Percentiles rank a stretch among this genome's conserved stretches.
Conservation (phyloP, 805 yeast genomes). For the Kuraishia capsulata region DNA sequence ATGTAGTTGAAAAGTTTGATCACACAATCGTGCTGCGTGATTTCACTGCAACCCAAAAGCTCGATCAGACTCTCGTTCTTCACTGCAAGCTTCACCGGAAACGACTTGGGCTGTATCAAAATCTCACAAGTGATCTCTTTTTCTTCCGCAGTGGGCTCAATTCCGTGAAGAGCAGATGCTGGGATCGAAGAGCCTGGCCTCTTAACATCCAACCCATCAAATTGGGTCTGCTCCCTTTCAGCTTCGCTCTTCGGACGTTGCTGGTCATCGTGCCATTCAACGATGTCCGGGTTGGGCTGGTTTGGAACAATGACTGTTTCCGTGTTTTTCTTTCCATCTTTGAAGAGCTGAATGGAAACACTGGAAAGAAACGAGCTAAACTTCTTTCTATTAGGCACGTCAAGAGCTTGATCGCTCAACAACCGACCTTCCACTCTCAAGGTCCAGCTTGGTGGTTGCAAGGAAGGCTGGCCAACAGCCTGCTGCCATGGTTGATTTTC, state of each 20-base stretch:
- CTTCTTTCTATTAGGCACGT: constrained; percentile 42
- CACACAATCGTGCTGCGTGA: constrained; percentile 77
- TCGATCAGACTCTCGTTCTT: constrained; percentile 54
- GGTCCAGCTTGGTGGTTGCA: constrained; percentile 60
- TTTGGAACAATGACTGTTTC: constrained; percentile 11
- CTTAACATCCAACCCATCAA: constrained; percentile 86
- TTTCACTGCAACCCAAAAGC: constrained; percentile 67
- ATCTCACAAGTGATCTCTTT: constrained; percentile 59
- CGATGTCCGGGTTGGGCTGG: constrained; percentile 32
- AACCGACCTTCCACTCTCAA: constrained; percentile 82
- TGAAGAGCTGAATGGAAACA: constrained; percentile 65
- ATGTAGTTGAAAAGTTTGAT: constrained; percentile 25
- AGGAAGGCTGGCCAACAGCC: constrained; percentile 7
- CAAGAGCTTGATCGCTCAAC: constrained; percentile 40
- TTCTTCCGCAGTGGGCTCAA: constrained; percentile 13
- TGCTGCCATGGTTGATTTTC: constrained; percentile 88
- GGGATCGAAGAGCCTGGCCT: constrained; percentile 51
- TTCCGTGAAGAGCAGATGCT: constrained; percentile 12
- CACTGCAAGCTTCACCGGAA: constrained; percentile 56
- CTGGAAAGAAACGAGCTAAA: constrained; percentile 79
- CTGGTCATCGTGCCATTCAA: constrained; percentile 85
- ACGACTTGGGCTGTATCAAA: constrained; percentile 73
- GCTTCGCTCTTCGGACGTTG: constrained; percentile 16
- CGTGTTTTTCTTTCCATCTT: constrained; percentile 5
- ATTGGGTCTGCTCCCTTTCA: constrained; percentile 31